Base-by-base conservation (phyloP, 257 asterid genomes). In the Leonotis leonurus region DNA sequence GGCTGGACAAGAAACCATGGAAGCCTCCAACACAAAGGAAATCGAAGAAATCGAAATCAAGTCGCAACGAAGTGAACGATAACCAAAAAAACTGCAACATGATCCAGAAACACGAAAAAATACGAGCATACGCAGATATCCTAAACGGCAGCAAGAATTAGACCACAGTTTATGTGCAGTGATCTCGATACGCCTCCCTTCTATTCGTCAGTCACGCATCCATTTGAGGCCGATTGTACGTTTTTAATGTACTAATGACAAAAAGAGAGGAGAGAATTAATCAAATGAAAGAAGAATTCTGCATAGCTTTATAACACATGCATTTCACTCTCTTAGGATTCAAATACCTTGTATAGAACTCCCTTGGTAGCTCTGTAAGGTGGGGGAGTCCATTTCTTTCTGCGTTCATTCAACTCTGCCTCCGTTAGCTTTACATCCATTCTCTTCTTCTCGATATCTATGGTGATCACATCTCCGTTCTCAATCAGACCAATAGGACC, bases 131-230 rank as follows among this genome's bases (percentile, higher is more conserved):
- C 11, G 17, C 51, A n/a, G 13, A 44, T 50, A 50, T 4, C 56
- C 33, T 13, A 25, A 6, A 13, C 16, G 59, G 75, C 75, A 65
- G 61, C 72, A 21, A 43, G 25, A 11, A 24, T 26, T 21, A 44
- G 9, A 56, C 51, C 67, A 43, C 41, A 49, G 11, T 12, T 35
- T n/a, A n/a, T n/a, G n/a, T 12, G n/a, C n/a, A 35, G 27, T 33
- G 44, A 63, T 57, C 78, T 69, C 68, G 62, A 54, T 58, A 58
- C 3, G 61, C 64, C 53, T 18, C 33, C 48, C 29, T 14, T 63
- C 76, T 81, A 85, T 71, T 92, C 99, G 53, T 92, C 99, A 0
- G 99, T 92, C 56, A 92, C 96, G n/a, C 99, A 92, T 70, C 99
- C 99, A 13, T 68, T 80, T 13, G 99, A 92, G 26, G 99, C 99